A percentile compares a stretch with the other conserved stretches of the same genome.
phyloP scores from a whole-genome alignment of 176 grass and related monocot species.

The Sorghum bicolor region DNA sequence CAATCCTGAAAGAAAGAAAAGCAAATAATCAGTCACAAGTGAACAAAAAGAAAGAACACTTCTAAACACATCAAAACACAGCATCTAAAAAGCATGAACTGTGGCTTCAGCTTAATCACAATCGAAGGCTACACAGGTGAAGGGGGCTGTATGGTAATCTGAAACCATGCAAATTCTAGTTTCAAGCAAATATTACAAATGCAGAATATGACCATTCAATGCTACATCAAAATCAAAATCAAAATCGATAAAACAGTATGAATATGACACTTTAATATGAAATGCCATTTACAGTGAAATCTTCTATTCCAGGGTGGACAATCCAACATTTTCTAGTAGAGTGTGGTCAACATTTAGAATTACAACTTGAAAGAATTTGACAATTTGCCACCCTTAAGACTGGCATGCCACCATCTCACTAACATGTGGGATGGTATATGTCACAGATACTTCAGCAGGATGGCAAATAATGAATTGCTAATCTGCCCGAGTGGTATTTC shows the following conservation, averaged over 20 bases:
- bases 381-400: background rate
- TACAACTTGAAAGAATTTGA: background rate
- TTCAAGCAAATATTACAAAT: background rate
- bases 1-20: conserved; percentile 58
- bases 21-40: background rate
- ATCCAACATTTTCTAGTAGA: conserved; percentile 24
- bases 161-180: background rate
- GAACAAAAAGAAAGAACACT: background rate
- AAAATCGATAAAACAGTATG: background rate
- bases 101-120: background rate
- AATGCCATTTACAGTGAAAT: background rate
- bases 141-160: background rate
- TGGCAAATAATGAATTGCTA: background rate
- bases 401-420: background rate
- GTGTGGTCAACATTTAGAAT: background rate
- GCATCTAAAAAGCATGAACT: background rate
- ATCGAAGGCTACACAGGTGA: background rate
- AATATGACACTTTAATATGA: background rate
- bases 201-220: background rate
- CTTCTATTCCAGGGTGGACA: background rate
- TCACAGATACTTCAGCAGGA: background rate
- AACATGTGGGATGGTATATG: background rate
- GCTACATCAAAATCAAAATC: background rate
- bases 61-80: background rate
- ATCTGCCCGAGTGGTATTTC: background rate